Conservation (phyloP, 2,329 filamentous ascomycete species). For the Purpureocillium takamizusanense region DNA sequence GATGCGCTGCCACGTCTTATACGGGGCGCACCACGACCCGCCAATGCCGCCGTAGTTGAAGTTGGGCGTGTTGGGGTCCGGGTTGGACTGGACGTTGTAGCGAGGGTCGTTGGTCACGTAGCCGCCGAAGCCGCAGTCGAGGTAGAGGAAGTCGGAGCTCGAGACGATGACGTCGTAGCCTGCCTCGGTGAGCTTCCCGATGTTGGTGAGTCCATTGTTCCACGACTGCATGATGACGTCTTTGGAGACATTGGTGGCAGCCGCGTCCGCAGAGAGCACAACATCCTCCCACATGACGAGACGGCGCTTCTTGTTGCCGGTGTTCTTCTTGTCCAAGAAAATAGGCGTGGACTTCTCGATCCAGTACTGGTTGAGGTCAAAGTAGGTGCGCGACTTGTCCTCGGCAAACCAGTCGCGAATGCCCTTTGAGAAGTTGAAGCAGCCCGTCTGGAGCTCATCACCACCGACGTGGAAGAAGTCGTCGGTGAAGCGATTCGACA, state of each 20-base stretch:
- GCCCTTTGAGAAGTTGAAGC: slow-evolving; percentile 46
- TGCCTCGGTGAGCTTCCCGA: slow-evolving; percentile 36
- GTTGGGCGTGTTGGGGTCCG: slow-evolving; percentile 28
- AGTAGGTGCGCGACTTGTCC: slow-evolving; percentile 31
- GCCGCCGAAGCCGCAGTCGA: slow-evolving; percentile 46
- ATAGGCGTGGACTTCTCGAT: slow-evolving; percentile 41
- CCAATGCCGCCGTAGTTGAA: slow-evolving; percentile 47
- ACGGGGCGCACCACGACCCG: slow-evolving; percentile 49
- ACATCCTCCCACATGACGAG: slow-evolving; percentile 52
- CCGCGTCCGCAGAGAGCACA: slow-evolving; percentile 27
- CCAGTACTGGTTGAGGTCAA: slow-evolving; percentile 45
- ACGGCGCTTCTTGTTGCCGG: slow-evolving; percentile 30
- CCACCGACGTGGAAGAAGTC: slow-evolving; percentile 47
- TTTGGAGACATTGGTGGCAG: slow-evolving; percentile 36
- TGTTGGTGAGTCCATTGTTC: slow-evolving; percentile 43
- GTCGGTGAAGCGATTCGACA: slow-evolving; percentile 40
- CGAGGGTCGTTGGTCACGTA: slow-evolving; percentile 45
- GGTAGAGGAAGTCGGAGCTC: slow-evolving; percentile 44
- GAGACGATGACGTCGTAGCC: slow-evolving; percentile 50
- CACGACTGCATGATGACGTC: slow-evolving; percentile 44
- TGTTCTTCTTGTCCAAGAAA: slow-evolving; percentile 23
- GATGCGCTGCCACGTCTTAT: slow-evolving; percentile 52
- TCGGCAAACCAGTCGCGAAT: slow-evolving; percentile 40
- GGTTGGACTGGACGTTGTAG: slow-evolving; percentile 45
- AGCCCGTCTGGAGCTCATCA: slow-evolving; percentile 42